Percentiles rank a stretch among this genome's conserved stretches.
Conservation (phyloP, 352 stramenopile genomes). For the Pythium aquatile region DNA sequence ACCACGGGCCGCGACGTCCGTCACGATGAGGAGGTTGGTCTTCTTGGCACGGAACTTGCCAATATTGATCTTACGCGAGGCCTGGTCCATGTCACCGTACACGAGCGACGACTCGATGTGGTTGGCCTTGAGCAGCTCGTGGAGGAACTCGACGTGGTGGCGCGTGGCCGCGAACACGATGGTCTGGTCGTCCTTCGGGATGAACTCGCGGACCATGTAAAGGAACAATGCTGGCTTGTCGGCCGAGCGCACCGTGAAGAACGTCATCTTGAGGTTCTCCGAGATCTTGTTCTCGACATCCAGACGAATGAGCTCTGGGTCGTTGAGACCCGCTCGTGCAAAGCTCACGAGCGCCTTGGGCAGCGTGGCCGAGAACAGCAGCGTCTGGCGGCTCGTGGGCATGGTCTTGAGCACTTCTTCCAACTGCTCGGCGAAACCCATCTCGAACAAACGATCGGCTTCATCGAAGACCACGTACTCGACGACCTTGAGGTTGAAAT, state of each 20-base stretch:
- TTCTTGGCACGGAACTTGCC: slow-evolving; percentile 90
- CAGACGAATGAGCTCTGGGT: slow-evolving; percentile 96
- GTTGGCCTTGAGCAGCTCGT: slow-evolving; percentile 86
- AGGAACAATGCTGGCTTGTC: slow-evolving; percentile 97
- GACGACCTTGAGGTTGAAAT: slow-evolving; percentile 92
- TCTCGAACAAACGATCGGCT: slow-evolving; percentile 99
- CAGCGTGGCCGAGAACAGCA: slow-evolving; percentile 97
- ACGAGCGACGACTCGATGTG: slow-evolving; percentile 87
- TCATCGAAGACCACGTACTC: slow-evolving; percentile 98
- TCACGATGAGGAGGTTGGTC: slow-evolving; percentile 92
- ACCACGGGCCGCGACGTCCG: slow-evolving; percentile 92
- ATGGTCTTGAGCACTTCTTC: slow-evolving; percentile 93
- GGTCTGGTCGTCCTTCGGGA: slow-evolving; percentile 91
- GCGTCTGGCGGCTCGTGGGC: slow-evolving; percentile 81
- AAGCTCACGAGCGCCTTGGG: slow-evolving; percentile 98
- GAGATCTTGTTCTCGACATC: slow-evolving; percentile 98
- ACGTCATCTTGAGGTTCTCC: slow-evolving; percentile 96
- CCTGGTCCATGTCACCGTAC: slow-evolving; percentile 94
- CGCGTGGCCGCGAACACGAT: slow-evolving; percentile 98
- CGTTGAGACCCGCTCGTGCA: slow-evolving; percentile 95
- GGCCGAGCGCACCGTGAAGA: slow-evolving; percentile 94
- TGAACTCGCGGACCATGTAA: slow-evolving; percentile 95
- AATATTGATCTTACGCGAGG: slow-evolving; percentile 89
- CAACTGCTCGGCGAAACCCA: slow-evolving; percentile 98
- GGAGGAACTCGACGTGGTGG: slow-evolving; percentile 99